These are phyloP conservation scores for Fraxinus ornus DNA, from an alignment of 305 asterid genomes.

Conservation along the genomic window DNA sequence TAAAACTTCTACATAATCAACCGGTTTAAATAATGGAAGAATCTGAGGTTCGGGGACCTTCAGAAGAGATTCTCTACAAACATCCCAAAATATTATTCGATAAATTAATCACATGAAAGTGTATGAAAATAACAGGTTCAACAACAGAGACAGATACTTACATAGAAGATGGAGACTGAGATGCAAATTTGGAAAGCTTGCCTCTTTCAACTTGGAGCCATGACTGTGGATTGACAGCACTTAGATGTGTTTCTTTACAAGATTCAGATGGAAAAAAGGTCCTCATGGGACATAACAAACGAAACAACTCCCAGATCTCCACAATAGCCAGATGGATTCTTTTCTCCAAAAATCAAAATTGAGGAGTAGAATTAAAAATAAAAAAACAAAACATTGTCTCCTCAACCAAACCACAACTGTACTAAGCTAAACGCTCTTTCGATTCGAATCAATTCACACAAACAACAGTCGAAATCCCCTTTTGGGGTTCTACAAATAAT, in stretches of 20 bases:
- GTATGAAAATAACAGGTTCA: background rate
- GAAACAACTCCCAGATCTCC: constrained; percentile 87
- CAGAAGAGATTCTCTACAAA: constrained; percentile 82
- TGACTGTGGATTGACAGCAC: constrained; percentile 79
- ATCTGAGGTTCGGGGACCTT: constrained; percentile 89
- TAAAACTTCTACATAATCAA: constrained; percentile 84
- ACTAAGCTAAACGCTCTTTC: constrained; percentile 24
- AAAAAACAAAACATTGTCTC: constrained; percentile 10
- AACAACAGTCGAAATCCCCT: background rate
- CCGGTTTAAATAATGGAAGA: constrained; percentile 83
- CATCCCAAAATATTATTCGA: constrained; percentile 19
- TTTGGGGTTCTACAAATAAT: background rate
- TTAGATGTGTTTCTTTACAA: constrained; percentile 71
- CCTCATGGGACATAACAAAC: constrained; percentile 89
- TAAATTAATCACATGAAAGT: constrained; percentile 12
- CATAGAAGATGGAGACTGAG: constrained; percentile 75
- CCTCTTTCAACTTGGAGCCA: constrained; percentile 99
- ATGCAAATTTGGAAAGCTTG: constrained; percentile 61
- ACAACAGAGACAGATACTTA: constrained; percentile 30
- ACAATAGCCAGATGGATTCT: constrained; percentile 49
- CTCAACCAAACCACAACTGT: constrained; percentile 23
- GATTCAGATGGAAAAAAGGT: constrained; percentile 78
- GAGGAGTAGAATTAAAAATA: constrained; percentile 14
- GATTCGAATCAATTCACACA: constrained; percentile 18
- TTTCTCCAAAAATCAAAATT: constrained; percentile 18